Evolutionary conservation across 2,329 filamentous ascomycete species (phyloP), one percentile per base, ranked within the genome.

Genomic region (Cercospora citrullina): DNA sequence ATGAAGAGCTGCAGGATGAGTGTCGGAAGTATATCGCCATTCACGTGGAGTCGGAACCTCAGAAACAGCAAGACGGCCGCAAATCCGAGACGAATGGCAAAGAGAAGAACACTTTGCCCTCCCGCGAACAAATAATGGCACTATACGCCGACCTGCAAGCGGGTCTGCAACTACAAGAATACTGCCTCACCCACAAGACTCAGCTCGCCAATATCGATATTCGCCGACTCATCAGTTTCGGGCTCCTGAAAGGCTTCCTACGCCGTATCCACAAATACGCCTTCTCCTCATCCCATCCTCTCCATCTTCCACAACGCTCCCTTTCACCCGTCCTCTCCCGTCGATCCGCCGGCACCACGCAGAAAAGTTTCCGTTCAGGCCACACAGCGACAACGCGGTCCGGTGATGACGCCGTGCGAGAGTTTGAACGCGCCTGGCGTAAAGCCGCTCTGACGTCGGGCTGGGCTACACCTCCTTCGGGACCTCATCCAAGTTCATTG

Each of bases 251-350:
- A 81, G 94, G 94, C 16, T 91, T 96, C 73, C 81, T 99, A 26
- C 97, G 97, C 79, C 88, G 95, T 36, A 90, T 97, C 48, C 72
- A 98, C 81, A 96, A 95, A 78, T 96, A 96, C 77, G 91, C 93
- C 16, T 58, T 58, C 30, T 58, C 53, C 53, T 58, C 53, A 7
- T 31, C 53, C 0, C 53, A 58, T 33, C 53, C 53, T 9, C 53
- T 58, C 14, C 53, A 58, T n/a, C 53, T 58, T 14, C 53, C 53
- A 3, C 53, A 65, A 2, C 69, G 68, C 26, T 60, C 71, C 23
- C 26, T 67, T 23, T 63, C 66, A 4, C 61, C 68, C 5, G 31
- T 63, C 28, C 62, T 58, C 1, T 39, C 61, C 16, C 59, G 59
- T 51, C 70, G 31, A 66, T 74, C 62, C 31, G 63, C 26, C 4